Base-by-base conservation (phyloP, 805 yeast species). In the Blastobotrys parvus region DNA sequence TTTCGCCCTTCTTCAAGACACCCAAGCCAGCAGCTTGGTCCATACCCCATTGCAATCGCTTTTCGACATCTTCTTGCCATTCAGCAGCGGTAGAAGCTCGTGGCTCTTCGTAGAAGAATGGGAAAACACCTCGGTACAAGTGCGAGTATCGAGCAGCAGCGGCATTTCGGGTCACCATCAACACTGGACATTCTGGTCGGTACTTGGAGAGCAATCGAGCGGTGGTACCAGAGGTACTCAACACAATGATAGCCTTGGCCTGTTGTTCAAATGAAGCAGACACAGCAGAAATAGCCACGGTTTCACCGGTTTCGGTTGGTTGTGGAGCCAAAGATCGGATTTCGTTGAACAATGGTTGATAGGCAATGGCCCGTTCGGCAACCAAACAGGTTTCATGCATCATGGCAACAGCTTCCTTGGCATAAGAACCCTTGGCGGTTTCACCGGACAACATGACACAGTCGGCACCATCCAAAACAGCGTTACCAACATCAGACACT, bases 401-500 rank as follows among this genome's bases (percentile, higher is more conserved):
- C 89, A 92, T 89, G 56, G 89, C 76, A 54, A 92, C 98, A 51
- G 98, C 95, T 75, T 92, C 95, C 52, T 81, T 69, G 67, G 98
- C 98, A 77, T 92, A 92, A 77, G 80, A 80, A 76, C 98, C 98
- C 81, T 92, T 92, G 63, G 98, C 98, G 60, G 98, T 92, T 76
- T 92, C 98, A 68, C 98, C 98, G 46, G 95, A 84, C 67, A 92
- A 79, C 98, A 92, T 92, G 66, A 92, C 97, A 84, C 98, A 92
- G 75, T 92, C 98, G 62, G 97, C 97, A 72, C 98, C 98, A 64
- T 92, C 98, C 65, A 92, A 78, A 56, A 92, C 85, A 59, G 98
- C 98, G 71, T 92, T 92, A 73, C 98, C 98, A 53, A 92, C 98
- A 69, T 92, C 98, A 45, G 95, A 82, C 49, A 92, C 98, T 75